Conservation (phyloP, 768 basidiomycete species). For the Fomitopsis pulvina region DNA sequence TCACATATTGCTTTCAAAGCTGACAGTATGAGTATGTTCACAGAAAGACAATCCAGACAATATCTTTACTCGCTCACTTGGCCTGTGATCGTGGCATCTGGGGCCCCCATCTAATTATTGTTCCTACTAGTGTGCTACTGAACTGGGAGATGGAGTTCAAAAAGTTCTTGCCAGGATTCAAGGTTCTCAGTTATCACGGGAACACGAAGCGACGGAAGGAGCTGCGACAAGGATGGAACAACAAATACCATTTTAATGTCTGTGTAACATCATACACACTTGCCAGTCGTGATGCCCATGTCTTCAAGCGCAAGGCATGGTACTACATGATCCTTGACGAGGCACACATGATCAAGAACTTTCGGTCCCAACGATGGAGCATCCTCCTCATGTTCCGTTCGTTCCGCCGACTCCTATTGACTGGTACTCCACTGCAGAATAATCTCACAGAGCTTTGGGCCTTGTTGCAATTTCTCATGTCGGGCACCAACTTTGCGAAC, state of each 20-base stretch:
- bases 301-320: conserved; percentile 91
- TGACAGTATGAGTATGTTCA: conserved; percentile 4
- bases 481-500: conserved; percentile 82
- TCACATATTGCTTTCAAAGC: neutral
- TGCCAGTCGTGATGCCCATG: conserved; percentile 84
- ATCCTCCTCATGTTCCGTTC: conserved; percentile 84
- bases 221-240: conserved; percentile 85
- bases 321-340: conserved; percentile 96
- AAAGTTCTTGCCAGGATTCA: conserved; percentile 88
- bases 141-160: conserved; percentile 99
- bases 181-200: conserved; percentile 86
- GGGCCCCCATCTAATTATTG: conserved; percentile 91
- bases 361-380: conserved; percentile 91
- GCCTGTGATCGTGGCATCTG: conserved; percentile 87
- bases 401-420: conserved; percentile 81
- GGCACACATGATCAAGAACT: conserved; percentile 98
- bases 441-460: conserved; percentile 96
- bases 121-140: conserved; percentile 87
- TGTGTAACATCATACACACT: conserved; percentile 93
- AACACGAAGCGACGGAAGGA: conserved; percentile 84
- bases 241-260: conserved; percentile 86
- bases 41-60: conserved; percentile 96
- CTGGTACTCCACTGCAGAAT: conserved; percentile 95
- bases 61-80: conserved; percentile 87
- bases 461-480: conserved; percentile 90